phyloP scores from a whole-genome alignment of 2,329 filamentous ascomycete species.

The Myriosclerotinia curreyana region DNA sequence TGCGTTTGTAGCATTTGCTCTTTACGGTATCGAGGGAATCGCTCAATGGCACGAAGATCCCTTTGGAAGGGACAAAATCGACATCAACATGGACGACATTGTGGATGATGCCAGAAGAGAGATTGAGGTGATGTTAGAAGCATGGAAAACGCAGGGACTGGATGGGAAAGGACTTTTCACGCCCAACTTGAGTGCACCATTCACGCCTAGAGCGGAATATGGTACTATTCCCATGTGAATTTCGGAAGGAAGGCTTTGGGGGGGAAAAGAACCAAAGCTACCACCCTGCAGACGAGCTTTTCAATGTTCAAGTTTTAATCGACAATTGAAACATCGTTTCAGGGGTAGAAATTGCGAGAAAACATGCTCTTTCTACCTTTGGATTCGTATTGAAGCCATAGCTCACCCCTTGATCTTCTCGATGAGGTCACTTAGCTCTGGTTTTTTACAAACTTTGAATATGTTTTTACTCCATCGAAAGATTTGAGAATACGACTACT shows the following conservation, averaged over 20 bases:
- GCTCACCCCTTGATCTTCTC: background rate
- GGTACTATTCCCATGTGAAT: background rate
- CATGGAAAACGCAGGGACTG: constrained; percentile 48
- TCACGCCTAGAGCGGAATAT: constrained; percentile 13
- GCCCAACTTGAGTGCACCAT: background rate
- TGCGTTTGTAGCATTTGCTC: constrained; percentile 58
- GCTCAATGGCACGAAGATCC: constrained; percentile 58
- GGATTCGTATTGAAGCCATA: too few relatives aligned
- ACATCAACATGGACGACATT: constrained; percentile 66
- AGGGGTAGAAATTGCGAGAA: too few relatives aligned
- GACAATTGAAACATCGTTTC: too few relatives aligned
- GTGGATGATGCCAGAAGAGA: constrained; percentile 59
- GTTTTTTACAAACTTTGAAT: background rate
- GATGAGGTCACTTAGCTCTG: background rate
- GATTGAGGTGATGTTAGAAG: constrained; percentile 54
- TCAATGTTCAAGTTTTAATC: too few relatives aligned
- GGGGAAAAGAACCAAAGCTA: too few relatives aligned
- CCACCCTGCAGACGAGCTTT: too few relatives aligned
- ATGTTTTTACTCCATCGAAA: background rate
- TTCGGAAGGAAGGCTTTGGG: too few relatives aligned
- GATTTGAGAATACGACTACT: background rate
- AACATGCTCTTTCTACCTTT: too few relatives aligned
- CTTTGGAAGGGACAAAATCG: constrained; percentile 63
- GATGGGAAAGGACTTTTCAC: constrained; percentile 18
- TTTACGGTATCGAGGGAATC: constrained; percentile 52